phyloP scores from a whole-genome alignment of 805 yeast species.

The Tetrapisispora nanseiensis region DNA sequence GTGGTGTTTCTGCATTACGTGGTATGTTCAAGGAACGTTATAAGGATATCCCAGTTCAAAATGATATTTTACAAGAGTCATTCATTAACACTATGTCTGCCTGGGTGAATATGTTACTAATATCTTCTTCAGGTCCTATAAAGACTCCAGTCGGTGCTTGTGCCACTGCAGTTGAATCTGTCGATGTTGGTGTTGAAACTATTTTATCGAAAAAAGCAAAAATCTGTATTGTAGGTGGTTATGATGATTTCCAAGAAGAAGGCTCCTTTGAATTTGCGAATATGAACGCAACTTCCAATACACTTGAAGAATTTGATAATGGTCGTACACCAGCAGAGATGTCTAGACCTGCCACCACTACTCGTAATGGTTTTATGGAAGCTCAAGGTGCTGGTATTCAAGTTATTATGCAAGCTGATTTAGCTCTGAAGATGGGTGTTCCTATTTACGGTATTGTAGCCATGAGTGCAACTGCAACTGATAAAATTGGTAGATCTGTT shows the following conservation, averaged over 20 bases:
- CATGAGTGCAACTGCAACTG: conserved; percentile 92
- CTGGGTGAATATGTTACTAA: conserved; percentile 97
- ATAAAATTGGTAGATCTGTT: conserved; percentile 96
- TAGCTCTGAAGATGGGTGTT: conserved; percentile 97
- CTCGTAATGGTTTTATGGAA: conserved; percentile 98
- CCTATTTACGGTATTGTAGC: conserved; percentile 96
- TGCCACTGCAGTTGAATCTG: conserved; percentile 97
- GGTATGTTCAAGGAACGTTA: conserved; percentile 97
- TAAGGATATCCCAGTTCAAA: conserved; percentile 89
- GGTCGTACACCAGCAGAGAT: conserved; percentile 98
- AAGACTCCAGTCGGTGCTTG: conserved; percentile 99
- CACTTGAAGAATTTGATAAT: conserved; percentile 76
- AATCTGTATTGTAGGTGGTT: conserved; percentile 96
- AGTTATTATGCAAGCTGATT: conserved; percentile 87
- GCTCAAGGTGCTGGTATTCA: conserved; percentile 99
- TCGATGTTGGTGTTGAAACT: conserved; percentile 92
- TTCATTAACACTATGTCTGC: conserved; percentile 99
- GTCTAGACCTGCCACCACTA: conserved; percentile 96
- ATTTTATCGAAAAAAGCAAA: conserved; percentile 90
- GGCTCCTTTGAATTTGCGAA: conserved; percentile 96
- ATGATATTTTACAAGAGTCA: conserved; percentile 94
- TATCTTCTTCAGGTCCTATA: conserved; percentile 97
- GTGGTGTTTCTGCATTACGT: conserved; percentile 94
- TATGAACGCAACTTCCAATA: conserved; percentile 96
- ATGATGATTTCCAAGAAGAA: conserved; percentile 98